Evolutionary conservation across 441 rosid genomes (phyloP).

Genomic region (Cnidoscolus chayamansa): DNA sequence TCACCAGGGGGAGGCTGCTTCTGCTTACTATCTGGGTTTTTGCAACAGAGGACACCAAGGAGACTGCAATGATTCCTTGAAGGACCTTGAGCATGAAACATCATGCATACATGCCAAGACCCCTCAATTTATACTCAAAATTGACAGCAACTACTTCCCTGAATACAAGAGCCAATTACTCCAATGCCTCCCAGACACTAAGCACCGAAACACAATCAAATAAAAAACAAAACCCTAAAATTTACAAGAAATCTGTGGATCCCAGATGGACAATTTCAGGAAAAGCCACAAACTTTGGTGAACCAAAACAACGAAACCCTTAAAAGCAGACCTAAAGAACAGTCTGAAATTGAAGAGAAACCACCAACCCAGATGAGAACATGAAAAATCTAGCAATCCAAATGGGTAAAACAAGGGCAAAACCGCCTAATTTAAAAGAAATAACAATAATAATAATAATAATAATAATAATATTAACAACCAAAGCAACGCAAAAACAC

Average conservation of each 20-base stretch:
- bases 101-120: slow-evolving; percentile 65
- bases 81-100: slow-evolving; percentile 93
- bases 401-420: slow-evolving; percentile 2
- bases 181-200: slow-evolving; percentile 28
- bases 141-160: neutral
- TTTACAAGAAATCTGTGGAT: slow-evolving; percentile 25
- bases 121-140: slow-evolving; percentile 26
- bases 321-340: slow-evolving; percentile 17
- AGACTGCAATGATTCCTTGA: slow-evolving; percentile 83
- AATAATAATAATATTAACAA: slow-evolving; percentile 16
- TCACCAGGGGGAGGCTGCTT: slow-evolving; percentile 43
- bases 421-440: too few species aligned
- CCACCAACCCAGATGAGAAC: slow-evolving; percentile 39
- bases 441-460: slow-evolving; percentile 17
- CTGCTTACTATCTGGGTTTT: slow-evolving; percentile 43
- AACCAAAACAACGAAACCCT: slow-evolving; percentile 28
- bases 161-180: slow-evolving; percentile 9
- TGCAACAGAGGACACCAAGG: slow-evolving; percentile 64
- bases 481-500: slow-evolving; percentile 14
- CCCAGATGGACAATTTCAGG: slow-evolving; percentile 21
- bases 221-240: slow-evolving; percentile 37
- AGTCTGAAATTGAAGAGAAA: slow-evolving; percentile 27
- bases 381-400: slow-evolving; percentile 26
- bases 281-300: slow-evolving; percentile 21
- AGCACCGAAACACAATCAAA: slow-evolving; percentile 21